Evolutionary conservation across 140 eudicot species (phyloP).

Genomic region (Cichorium intybus): DNA sequence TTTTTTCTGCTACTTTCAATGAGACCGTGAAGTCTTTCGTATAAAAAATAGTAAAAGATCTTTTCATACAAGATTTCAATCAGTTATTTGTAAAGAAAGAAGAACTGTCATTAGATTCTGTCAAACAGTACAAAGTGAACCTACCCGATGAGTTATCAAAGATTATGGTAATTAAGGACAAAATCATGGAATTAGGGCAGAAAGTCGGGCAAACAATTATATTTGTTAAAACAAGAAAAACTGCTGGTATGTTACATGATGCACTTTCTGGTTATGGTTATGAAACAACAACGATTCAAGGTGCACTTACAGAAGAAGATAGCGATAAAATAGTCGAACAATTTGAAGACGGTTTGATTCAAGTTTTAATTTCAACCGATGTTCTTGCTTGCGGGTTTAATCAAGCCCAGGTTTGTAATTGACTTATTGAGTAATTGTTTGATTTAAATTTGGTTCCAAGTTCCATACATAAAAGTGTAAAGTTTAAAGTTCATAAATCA

Average conservation of each 20-base stretch:
- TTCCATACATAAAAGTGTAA: too few relatives aligned
- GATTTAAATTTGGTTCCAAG: neutral
- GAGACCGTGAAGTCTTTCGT: too few relatives aligned
- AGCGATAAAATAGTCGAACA: conserved; percentile 82
- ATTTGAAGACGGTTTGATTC: conserved; percentile 78
- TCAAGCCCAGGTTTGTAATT: conserved; percentile 62
- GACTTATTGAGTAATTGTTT: neutral
- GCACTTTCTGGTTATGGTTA: too few relatives aligned
- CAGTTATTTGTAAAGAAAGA: conserved; percentile 77
- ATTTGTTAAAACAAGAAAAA: too few relatives aligned
- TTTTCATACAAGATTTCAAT: conserved; percentile 63
- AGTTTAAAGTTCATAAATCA: too few relatives aligned
- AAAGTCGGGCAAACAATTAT: too few relatives aligned
- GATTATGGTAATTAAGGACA: too few relatives aligned
- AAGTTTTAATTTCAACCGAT: conserved; percentile 85
- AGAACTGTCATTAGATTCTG: conserved; percentile 73
- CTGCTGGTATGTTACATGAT: too few relatives aligned
- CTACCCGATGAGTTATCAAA: too few relatives aligned
- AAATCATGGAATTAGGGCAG: too few relatives aligned
- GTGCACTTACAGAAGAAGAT: conserved; percentile 66
- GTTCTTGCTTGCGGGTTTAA: conserved; percentile 92
- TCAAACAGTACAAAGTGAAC: conserved; percentile 81
- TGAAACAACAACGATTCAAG: too few relatives aligned
- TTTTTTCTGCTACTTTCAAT: conserved; percentile 71
- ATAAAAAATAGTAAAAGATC: too few relatives aligned